Percentiles rank a stretch among this genome's conserved stretches.
Conservation (phyloP, 2,329 filamentous ascomycete species). For the Claviceps sp. region DNA sequence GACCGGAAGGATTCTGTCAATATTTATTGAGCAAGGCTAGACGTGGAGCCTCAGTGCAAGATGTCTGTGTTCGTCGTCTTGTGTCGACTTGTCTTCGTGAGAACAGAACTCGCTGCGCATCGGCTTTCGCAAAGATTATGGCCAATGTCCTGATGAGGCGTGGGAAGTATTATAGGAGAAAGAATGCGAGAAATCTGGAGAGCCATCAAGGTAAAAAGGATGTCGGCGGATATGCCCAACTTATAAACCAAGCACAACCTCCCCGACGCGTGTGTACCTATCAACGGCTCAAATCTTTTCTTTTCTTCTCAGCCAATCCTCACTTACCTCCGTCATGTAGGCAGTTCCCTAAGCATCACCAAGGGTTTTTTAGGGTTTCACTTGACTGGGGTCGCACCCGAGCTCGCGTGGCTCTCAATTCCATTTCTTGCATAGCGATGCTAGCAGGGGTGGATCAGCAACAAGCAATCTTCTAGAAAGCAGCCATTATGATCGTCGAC, state of each 20-base stretch:
- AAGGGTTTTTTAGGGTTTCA: background rate
- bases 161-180: background rate
- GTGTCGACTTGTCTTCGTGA: background rate
- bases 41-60: background rate
- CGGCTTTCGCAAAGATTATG: background rate
- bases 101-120: background rate
- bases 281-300: conserved; percentile 1
- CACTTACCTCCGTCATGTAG: background rate
- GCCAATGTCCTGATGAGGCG: background rate
- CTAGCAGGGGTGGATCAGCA: background rate
- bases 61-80: background rate
- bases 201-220: background rate
- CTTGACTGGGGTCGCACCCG: conserved; percentile 6
- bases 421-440: background rate
- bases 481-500: background rate
- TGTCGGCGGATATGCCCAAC: conserved; percentile 8
- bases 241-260: conserved; percentile 8
- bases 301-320: conserved; percentile 1
- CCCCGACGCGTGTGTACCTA: conserved; percentile 2
- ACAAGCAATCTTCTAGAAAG: conserved; percentile 2
- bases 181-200: background rate
- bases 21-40: background rate
- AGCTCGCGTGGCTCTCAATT: conserved; percentile 11
- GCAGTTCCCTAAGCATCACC: background rate
- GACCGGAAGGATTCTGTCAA: background rate